These are phyloP conservation scores for Beta vulgaris DNA, from an alignment of 148 eudicot genomes.

Conservation along the genomic window DNA sequence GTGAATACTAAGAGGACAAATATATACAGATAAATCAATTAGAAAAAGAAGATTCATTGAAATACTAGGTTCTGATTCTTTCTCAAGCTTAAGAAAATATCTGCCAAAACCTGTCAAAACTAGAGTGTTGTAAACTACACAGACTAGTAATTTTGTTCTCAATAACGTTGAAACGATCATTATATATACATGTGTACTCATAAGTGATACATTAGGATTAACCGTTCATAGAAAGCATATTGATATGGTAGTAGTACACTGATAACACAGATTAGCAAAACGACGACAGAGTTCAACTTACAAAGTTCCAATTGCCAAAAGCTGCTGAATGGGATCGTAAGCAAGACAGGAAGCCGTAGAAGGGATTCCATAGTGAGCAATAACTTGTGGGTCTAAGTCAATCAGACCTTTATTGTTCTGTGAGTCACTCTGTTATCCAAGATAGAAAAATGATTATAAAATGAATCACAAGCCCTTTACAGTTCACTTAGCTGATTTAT, in stretches of 20 bases:
- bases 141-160: neutral
- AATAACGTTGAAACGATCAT: neutral
- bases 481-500: too few species aligned
- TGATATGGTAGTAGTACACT: conserved; percentile 4
- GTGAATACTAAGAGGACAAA: neutral
- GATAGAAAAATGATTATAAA: conserved; percentile 9
- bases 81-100: conserved; percentile 4
- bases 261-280: neutral
- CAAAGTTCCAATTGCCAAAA: conserved; percentile 86
- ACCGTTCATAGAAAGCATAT: neutral
- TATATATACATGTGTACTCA: neutral
- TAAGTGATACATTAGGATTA: neutral
- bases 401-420: conserved; percentile 27
- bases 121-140: neutral
- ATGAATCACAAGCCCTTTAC: too few species aligned
- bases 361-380: conserved; percentile 89
- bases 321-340: conserved; percentile 80
- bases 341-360: conserved; percentile 85
- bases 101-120: neutral
- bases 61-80: neutral
- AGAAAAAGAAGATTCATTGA: neutral
- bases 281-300: conserved; percentile 41
- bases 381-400: conserved; percentile 55
- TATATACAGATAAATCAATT: neutral
- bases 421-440: conserved; percentile 22